These are phyloP conservation scores for Hsuehochloa calcarea DNA, from an alignment of 176 grass and related monocot genomes.

Conservation along the genomic window DNA sequence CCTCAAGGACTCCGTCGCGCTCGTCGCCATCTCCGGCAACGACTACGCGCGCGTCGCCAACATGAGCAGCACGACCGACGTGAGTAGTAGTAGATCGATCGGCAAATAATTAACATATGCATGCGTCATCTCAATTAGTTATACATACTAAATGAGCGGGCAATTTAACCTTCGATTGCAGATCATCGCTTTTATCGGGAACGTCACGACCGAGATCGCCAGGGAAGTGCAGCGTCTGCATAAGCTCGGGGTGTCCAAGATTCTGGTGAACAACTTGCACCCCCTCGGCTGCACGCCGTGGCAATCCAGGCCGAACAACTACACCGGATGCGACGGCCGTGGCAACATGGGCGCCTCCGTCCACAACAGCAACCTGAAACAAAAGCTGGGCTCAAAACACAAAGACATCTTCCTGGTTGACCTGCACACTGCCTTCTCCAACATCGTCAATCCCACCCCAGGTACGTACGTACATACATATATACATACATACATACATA, in stretches of 20 bases:
- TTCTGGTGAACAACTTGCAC: slow-evolving; percentile 42
- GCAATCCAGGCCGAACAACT: slow-evolving; percentile 24
- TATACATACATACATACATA: too few species aligned
- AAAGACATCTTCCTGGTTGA: slow-evolving; percentile 1
- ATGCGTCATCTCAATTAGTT: too few species aligned
- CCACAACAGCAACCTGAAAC: neutral
- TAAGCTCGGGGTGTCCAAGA: slow-evolving; percentile 26
- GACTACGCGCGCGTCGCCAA: slow-evolving; percentile 34
- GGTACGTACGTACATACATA: neutral
- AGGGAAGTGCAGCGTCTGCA: slow-evolving; percentile 10
- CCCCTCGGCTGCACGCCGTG: slow-evolving; percentile 48
- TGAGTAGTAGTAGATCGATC: neutral
- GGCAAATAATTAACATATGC: too few species aligned
- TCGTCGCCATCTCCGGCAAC: slow-evolving; percentile 46
- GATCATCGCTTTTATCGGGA: neutral
- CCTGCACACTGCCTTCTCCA: slow-evolving; percentile 21
- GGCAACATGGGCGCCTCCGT: neutral
- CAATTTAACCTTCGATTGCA: neutral
- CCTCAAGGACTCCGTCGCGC: slow-evolving; percentile 4
- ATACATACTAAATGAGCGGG: too few species aligned
- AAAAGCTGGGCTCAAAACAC: neutral
- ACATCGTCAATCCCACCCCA: neutral
- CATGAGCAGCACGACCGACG: neutral
- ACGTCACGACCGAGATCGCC: slow-evolving; percentile 20
- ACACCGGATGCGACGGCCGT: slow-evolving; percentile 10